Conservation (phyloP, 1,284 basidiomycete genomes). For the Cutaneotrichosporon sp. region DNA sequence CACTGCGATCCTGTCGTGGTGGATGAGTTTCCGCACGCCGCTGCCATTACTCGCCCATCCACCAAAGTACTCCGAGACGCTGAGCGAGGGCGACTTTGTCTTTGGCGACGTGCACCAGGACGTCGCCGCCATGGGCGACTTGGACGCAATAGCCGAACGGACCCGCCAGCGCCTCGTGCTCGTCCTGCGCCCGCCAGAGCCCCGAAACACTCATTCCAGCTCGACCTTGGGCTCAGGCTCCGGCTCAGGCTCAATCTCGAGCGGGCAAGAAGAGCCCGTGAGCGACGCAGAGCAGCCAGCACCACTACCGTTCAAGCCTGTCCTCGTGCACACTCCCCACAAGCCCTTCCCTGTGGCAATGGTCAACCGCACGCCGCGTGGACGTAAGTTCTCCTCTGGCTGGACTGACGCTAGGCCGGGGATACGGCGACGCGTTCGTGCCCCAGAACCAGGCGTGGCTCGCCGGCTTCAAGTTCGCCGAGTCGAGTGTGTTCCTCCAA, state of each 20-base stretch:
- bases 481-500: constrained; percentile 65
- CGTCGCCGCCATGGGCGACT: constrained; percentile 21
- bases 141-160: constrained; percentile 16
- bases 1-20: constrained; percentile 63
- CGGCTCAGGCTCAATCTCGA: too few species aligned
- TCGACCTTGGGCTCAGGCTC: too few species aligned
- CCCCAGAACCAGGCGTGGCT: constrained; percentile 70
- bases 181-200: too few species aligned
- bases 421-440: constrained; percentile 31
- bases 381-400: constrained; percentile 43
- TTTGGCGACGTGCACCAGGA: constrained; percentile 27
- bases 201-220: too few species aligned
- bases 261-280: too few species aligned
- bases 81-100: constrained; percentile 7
- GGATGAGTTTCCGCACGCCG: constrained; percentile 55
- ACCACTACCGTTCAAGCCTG: constrained; percentile 47
- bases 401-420: constrained; percentile 16
- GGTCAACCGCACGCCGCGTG: constrained; percentile 62
- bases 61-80: constrained; percentile 9
- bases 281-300: too few species aligned
- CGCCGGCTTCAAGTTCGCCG: constrained; percentile 61
- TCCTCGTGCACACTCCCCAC: constrained; percentile 56
- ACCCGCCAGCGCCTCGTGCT: constrained; percentile 20
- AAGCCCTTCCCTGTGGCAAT: constrained; percentile 63
- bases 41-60: constrained; percentile 52